A percentile compares a stretch with the other conserved stretches of the same genome.
phyloP scores from a whole-genome alignment of 2,329 filamentous ascomycete genomes.

The Rhexocercosporidium sp. region DNA sequence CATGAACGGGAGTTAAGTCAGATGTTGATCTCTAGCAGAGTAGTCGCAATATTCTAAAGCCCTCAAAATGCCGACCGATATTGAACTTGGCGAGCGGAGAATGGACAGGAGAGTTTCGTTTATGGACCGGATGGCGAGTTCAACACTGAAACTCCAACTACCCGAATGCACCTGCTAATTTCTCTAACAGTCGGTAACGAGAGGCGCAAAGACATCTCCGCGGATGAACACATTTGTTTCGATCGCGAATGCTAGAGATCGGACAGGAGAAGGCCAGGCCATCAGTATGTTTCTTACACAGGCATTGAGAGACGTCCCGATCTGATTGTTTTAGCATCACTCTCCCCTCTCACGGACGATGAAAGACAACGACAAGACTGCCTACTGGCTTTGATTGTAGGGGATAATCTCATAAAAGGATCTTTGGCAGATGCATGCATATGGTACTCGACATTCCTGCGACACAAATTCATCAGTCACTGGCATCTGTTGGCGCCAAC shows the following conservation, averaged over 20 bases:
- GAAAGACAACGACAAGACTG: conserved; percentile 2
- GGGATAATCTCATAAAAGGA: conserved; percentile 12
- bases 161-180: background rate
- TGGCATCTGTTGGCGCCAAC: conserved; percentile 15
- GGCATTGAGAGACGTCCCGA: background rate
- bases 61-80: background rate
- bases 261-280: background rate
- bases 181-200: background rate
- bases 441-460: conserved; percentile 14
- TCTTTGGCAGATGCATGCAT: conserved; percentile 3
- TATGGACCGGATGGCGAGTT: background rate
- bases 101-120: background rate
- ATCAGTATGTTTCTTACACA: background rate
- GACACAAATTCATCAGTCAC: conserved; percentile 8
- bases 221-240: background rate
- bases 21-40: background rate
- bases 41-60: background rate
- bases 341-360: background rate
- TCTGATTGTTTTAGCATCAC: background rate
- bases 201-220: background rate
- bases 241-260: background rate
- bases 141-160: background rate
- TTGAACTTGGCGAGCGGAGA: background rate
- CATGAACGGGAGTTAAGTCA: background rate
- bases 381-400: background rate